Evolutionary conservation across 2,329 filamentous ascomycete species (phyloP).

Genomic region (Fusarium sp.): DNA sequence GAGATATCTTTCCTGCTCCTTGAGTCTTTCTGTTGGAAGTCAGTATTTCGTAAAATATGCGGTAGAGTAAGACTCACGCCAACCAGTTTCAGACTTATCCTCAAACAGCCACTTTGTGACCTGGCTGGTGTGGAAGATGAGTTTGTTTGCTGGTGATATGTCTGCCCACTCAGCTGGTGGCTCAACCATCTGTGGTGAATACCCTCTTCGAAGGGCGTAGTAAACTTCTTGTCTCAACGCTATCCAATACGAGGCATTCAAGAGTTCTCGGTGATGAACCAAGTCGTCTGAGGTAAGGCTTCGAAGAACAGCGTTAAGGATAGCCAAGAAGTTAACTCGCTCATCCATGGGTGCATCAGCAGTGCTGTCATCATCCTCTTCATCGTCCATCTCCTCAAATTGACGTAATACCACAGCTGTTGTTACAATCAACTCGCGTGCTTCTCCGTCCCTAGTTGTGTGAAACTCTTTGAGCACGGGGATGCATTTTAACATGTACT

Average conservation of each 20-base stretch:
- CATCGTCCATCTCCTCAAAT: conserved; percentile 39
- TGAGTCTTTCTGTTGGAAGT: conserved; percentile 11
- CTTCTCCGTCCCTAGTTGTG: conserved; percentile 28
- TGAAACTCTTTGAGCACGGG: conserved; percentile 37
- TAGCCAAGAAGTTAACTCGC: conserved; percentile 31
- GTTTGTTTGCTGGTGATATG: conserved; percentile 37
- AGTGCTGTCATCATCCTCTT: conserved; percentile 22
- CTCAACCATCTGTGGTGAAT: conserved; percentile 35
- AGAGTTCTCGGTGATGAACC: conserved; percentile 7
- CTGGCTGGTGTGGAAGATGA: conserved; percentile 35
- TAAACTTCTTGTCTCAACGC: conserved; percentile 37
- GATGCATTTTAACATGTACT: conserved; percentile 40
- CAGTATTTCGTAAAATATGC: accelerated
- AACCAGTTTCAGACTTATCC: conserved; percentile 26
- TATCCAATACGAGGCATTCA: conserved; percentile 40
- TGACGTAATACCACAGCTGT: conserved; percentile 33
- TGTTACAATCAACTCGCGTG: conserved; percentile 27
- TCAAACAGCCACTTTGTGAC: conserved; percentile 36
- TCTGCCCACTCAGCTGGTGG: conserved; percentile 33
- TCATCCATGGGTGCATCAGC: background rate
- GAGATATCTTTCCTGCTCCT: conserved; percentile 35
- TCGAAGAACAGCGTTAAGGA: conserved; percentile 33
- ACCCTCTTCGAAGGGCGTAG: conserved; percentile 28
- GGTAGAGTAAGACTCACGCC: conserved; percentile 14
- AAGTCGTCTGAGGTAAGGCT: conserved; percentile 31